Evolutionary conservation across 371 early-diverging fungal genomes (phyloP), one percentile per base, ranked within the genome.

Genomic region (Vairimorpha ceranae): DNA sequence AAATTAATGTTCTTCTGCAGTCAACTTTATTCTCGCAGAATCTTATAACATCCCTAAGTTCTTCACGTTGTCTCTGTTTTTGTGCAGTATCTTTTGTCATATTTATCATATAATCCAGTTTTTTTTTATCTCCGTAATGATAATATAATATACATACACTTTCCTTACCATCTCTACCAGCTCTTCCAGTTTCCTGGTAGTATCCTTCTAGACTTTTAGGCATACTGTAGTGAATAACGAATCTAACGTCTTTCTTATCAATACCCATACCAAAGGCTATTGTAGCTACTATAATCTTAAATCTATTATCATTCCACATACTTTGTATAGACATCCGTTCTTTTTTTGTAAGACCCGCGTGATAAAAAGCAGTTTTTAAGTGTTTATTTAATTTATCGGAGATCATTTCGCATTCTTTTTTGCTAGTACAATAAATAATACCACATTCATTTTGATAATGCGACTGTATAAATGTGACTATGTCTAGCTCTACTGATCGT

Each of bases 161-260:
- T 52, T 87, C 85, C 38, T 87, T 77, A 4, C 96, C 95, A 86
- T 99, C 98, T 30, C 98, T 89, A 8, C 97, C 97, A 0, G 97
- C 98, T 25, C 97, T 88, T 0, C 98, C 97, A 0, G 94, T 95
- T 83, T 97, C 97, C 83, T 99, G 98, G 77, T 99, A 99, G 77
- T 97, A 99, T 0, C 94, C 95, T 83, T 99, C 99, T 2, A 99
- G 76, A 14, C 91, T 90, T 30, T 93, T 90, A 0, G 97, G 96
- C 12, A 95, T 79, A 2, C 92, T 89, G 80, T 91, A 90, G 80
- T 99, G 99, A 23, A 97, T 89, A 0, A 99, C 97, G 82, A 91
- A 97, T 0, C 99, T 90, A 14, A 99, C 97, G 76, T 97, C 93
- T 17, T 93, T 83, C 84, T 97, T 97, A 85, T 99, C 95, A 56